Evolutionary conservation across 2,329 filamentous ascomycete genomes (phyloP), one percentile per base, ranked within the genome.

Genomic region (Coleophoma crateriformis): DNA sequence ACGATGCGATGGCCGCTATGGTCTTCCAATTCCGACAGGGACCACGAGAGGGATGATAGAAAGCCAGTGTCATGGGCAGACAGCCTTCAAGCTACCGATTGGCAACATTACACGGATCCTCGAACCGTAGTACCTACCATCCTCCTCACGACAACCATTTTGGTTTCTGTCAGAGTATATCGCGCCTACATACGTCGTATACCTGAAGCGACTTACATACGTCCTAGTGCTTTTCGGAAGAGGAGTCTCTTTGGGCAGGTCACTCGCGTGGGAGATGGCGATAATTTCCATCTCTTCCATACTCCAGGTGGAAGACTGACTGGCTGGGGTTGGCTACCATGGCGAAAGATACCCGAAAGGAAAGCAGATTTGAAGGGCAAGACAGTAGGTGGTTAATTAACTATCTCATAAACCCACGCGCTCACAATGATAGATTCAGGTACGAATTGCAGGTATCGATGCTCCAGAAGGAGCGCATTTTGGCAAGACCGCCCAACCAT

Each of bases 381-480:
- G 57, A 96, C 91, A 52, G 90, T 95, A 75, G 43, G 77, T 69
- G 32, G 37, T 33, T 22, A 8, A 43, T 43, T 49, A 10, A 7
- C 8, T 27, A 10, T 27, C 27, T 27, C 7, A 27, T 7, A 27
- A 7, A 27, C 6, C 6, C 27, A 10, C 27, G 27, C 27, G 27
- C 27, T 27, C 8, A 27, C 27, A 41, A 14, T 27, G 22, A 34
- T 61, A 95, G 87, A 88, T 99, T 58, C 83, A 91, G 46, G 79
- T 99, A 50, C 88, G 94, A 27, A 77, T 99, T 50, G 94, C 94
- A 14, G 94, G 94, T 45, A 74, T 99, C 48, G 94, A 99, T 68
- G 94, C 95, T 11, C 94, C 94, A 2, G 94, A 99, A 70, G 76
- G 88, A 49, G 85, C 91, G 8, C 94, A 99, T 68, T 99, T 96